These are phyloP conservation scores for Epichloe uncinata DNA, from an alignment of 2,329 filamentous ascomycete species.

Conservation along the genomic window DNA sequence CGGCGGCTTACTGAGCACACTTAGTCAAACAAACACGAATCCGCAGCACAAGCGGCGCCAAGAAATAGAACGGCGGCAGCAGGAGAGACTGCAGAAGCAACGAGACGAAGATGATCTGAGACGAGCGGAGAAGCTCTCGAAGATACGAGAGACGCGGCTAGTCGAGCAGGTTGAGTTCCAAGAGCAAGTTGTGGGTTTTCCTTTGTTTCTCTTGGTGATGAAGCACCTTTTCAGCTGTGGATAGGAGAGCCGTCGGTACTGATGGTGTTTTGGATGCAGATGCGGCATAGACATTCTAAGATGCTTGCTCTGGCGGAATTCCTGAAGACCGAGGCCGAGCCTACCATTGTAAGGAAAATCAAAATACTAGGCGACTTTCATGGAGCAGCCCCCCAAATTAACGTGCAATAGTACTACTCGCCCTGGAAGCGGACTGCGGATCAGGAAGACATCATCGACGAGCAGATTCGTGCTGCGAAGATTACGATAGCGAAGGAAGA, in stretches of 20 bases:
- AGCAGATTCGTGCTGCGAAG: conserved; percentile 55
- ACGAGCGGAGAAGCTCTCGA: conserved; percentile 50
- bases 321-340: conserved; percentile 57
- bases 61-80: conserved; percentile 73
- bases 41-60: conserved; percentile 54
- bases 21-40: conserved; percentile 57
- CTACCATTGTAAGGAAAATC: conserved; percentile 50
- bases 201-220: not conserved
- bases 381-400: not conserved
- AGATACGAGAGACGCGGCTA: conserved; percentile 46
- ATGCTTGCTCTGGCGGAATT: conserved; percentile 59
- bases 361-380: not conserved
- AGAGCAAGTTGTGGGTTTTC: conserved; percentile 49
- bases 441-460: conserved; percentile 57
- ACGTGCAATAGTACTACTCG: conserved; percentile 55
- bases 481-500: conserved; percentile 50
- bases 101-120: conserved; percentile 56
- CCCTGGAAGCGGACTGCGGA: conserved; percentile 62
- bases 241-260: not conserved
- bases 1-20: conserved; percentile 63
- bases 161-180: conserved; percentile 64
- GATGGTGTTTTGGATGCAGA: conserved; percentile 36
- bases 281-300: conserved; percentile 61
- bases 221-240: not conserved
- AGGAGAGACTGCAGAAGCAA: conserved; percentile 61